Conservation (phyloP, 805 yeast species). For the Metschnikowia matae region DNA sequence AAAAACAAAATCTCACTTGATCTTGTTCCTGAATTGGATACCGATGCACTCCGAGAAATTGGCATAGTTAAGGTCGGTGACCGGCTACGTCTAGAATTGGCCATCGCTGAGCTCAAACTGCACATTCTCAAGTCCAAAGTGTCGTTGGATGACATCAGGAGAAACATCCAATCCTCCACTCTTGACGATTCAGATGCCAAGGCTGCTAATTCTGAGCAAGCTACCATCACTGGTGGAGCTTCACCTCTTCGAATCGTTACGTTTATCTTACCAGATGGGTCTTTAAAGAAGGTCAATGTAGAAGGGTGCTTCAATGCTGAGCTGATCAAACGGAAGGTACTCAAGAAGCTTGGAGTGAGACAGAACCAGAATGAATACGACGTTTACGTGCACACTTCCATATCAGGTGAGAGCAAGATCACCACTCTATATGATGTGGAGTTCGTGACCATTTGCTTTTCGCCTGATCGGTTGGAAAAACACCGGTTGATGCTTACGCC, state of each 20-base stretch:
- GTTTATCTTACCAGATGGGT: constrained; percentile 73
- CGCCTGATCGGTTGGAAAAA: constrained; percentile 66
- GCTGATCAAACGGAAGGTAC: constrained; percentile 65
- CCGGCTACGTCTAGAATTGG: constrained; percentile 61
- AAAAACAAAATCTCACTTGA: constrained; percentile 56
- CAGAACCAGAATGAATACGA: constrained; percentile 50
- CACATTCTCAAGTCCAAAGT: constrained; percentile 7
- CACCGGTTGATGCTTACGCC: constrained; percentile 67
- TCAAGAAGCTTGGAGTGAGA: constrained; percentile 52
- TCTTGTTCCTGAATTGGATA: constrained; percentile 57
- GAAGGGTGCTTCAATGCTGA: constrained; percentile 79
- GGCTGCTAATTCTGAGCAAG: neutral
- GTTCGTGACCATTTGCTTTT: constrained; percentile 76
- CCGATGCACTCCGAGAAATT: constrained; percentile 60
- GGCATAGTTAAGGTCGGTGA: constrained; percentile 83
- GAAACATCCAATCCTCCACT: neutral
- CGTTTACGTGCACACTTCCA: constrained; percentile 50
- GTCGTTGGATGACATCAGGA: constrained; percentile 11
- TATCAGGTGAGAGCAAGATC: constrained; percentile 13
- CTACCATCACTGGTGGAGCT: neutral
- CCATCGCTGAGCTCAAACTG: constrained; percentile 44
- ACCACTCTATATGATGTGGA: constrained; percentile 69
- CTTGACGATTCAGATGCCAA: neutral
- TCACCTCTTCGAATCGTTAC: constrained; percentile 40
- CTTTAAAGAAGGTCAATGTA: constrained; percentile 62